Evolutionary conservation across 768 basidiomycete species (phyloP).

Genomic region (Chalciporus pseudorubinellus): DNA sequence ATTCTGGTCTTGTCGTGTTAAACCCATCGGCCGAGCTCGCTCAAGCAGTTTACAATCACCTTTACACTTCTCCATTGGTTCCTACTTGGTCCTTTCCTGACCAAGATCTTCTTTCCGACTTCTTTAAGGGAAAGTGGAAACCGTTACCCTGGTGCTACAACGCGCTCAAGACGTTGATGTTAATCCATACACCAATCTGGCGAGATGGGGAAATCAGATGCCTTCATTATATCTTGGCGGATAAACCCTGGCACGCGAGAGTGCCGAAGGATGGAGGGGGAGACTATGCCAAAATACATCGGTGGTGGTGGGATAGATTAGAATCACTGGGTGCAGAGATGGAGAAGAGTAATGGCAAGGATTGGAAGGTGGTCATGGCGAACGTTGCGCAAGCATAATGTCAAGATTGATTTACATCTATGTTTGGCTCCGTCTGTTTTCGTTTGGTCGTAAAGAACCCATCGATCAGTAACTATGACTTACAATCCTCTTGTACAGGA

Average conservation of each 20-base stretch:
- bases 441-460: neutral
- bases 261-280: conserved; percentile 38
- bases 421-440: neutral
- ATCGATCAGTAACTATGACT: neutral
- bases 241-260: conserved; percentile 81
- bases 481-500: neutral
- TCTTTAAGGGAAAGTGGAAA: conserved; percentile 76
- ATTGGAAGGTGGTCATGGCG: conserved; percentile 50
- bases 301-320: conserved; percentile 82
- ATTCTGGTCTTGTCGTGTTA: conserved; percentile 86
- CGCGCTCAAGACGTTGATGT: conserved; percentile 82
- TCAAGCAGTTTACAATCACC: conserved; percentile 46
- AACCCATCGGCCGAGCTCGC: conserved; percentile 64
- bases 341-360: conserved; percentile 41
- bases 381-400: conserved; percentile 39
- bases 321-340: conserved; percentile 42
- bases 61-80: conserved; percentile 48
- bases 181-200: conserved; percentile 76
- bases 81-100: conserved; percentile 75
- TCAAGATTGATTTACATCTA: neutral
- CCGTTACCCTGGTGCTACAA: conserved; percentile 89
- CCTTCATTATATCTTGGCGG: conserved; percentile 81
- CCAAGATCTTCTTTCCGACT: conserved; percentile 84
- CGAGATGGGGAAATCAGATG: conserved; percentile 81
- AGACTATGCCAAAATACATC: conserved; percentile 53